These are phyloP conservation scores for Curvularia verruculosa DNA, from an alignment of 2,329 filamentous ascomycete genomes.

Conservation along the genomic window DNA sequence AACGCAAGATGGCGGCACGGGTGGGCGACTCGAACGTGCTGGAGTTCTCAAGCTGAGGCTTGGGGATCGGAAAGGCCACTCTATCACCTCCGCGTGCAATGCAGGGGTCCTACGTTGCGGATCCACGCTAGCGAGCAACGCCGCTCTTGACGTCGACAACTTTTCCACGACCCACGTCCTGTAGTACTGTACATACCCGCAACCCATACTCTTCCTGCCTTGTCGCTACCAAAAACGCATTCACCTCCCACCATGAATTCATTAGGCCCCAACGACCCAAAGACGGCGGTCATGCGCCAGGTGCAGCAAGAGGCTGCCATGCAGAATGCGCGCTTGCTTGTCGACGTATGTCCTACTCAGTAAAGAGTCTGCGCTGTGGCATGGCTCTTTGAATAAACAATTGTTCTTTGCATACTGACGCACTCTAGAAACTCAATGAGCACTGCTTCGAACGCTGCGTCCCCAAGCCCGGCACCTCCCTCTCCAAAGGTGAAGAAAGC, in stretches of 20 bases:
- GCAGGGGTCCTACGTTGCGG: conserved; percentile 29
- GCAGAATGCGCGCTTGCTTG: conserved; percentile 57
- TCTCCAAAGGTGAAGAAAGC: conserved; percentile 57
- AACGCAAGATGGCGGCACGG: conserved; percentile 32
- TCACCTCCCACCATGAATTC: conserved; percentile 39
- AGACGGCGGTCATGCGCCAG: conserved; percentile 58
- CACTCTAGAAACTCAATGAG: conserved; percentile 57
- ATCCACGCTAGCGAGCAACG: conserved; percentile 23
- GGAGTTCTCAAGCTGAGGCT: conserved; percentile 21
- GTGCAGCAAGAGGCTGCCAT: conserved; percentile 60
- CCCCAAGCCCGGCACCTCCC: conserved; percentile 57
- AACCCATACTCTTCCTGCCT: neutral
- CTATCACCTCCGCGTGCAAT: conserved; percentile 34
- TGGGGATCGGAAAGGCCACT: conserved; percentile 18
- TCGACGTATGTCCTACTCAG: conserved; percentile 42
- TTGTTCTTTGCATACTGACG: neutral
- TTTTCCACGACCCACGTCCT: conserved; percentile 23
- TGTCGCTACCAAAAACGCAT: conserved; percentile 5
- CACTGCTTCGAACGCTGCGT: conserved; percentile 64
- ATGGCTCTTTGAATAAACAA: neutral
- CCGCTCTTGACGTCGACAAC: conserved; percentile 40
- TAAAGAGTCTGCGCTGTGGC: neutral
- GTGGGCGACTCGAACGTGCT: conserved; percentile 36
- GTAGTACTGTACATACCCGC: neutral
- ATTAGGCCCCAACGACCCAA: conserved; percentile 49